Conservation (phyloP, 1,284 basidiomycete species). For the Ustilago shanxiensis region DNA sequence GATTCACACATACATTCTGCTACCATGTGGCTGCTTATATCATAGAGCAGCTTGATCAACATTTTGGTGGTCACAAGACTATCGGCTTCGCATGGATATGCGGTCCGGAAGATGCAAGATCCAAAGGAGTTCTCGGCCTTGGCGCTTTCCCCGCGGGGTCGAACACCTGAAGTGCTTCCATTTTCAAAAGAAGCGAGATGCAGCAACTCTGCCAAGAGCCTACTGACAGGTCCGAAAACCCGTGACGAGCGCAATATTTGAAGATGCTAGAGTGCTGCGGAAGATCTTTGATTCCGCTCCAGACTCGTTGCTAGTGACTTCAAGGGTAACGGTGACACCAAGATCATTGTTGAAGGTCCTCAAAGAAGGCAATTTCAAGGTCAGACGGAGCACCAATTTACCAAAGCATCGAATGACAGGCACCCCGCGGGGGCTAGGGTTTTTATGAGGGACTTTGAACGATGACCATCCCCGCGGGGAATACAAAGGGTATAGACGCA, state of each 20-base stretch:
- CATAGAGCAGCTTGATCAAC: background rate
- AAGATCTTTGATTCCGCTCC: too few species aligned
- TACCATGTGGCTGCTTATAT: too few species aligned
- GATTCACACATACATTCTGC: too few species aligned
- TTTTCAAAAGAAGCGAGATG: background rate
- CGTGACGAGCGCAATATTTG: too few species aligned
- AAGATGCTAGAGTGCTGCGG: too few species aligned
- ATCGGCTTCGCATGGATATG: background rate
- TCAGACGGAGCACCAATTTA: too few species aligned
- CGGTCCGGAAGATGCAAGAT: background rate
- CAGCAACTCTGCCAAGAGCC: background rate
- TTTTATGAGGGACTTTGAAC: background rate
- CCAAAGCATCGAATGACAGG: too few species aligned
- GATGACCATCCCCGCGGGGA: slow-evolving; percentile 11
- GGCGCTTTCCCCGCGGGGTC: slow-evolving; percentile 6
- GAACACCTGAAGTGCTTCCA: background rate
- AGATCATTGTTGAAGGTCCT: too few species aligned
- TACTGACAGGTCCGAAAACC: background rate
- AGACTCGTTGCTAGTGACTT: too few species aligned
- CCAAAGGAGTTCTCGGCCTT: background rate
- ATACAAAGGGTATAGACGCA: background rate
- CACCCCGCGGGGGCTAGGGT: slow-evolving; percentile 8
- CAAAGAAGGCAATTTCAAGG: too few species aligned
- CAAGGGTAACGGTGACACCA: too few species aligned
- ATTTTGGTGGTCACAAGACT: background rate